Evolutionary conservation across 768 basidiomycete genomes (phyloP), one percentile per base, ranked within the genome.

Genomic region (Cubamyces lactineus): DNA sequence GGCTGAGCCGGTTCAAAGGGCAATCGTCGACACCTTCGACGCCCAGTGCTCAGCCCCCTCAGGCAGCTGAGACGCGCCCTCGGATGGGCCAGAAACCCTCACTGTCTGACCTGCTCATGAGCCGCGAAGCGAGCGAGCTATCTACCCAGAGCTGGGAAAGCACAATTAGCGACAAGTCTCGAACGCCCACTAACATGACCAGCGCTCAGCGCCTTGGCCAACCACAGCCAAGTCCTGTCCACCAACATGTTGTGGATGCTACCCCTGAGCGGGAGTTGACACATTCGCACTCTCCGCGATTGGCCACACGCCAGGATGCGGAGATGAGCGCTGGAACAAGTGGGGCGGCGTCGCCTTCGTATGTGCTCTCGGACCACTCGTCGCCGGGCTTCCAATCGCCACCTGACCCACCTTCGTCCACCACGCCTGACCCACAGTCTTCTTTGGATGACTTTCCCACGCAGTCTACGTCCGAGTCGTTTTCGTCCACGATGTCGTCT

Each of bases 351-450:
- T 68, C 64, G 49, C 66, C 66, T 11, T 51, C 66, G 34, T 59
- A 57, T 42, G 57, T 61, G 39, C 59, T 54, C 15, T 57, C 66
- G 17, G 59, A 65, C 52, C 67, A 64, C 54, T 66, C 67, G 15
- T 56, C 65, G 40, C 61, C 64, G 17, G 63, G 63, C 21, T 69
- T 72, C 46, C 72, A 73, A 13, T 74, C 75, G 43, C 72, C 73
- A 48, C 81, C 84, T 46, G 87, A 88, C 62, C 83, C 82, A 56
- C 77, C 82, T 30, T 82, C 82, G 17, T 83, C 89, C 12, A 78
- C 85, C 11, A 92, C 91, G 15, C 88, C 88, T 6, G 90, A 92
- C 74, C 90, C 89, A 34, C 86, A 88, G 55, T 91, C 91, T 16
- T 89, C 89, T 5, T 70, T 89, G 51, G 88, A 89, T 57, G 86